A percentile compares a stretch with the other conserved stretches of the same genome.
These are phyloP conservation scores for Penicillium nordicum DNA, from an alignment of 2,329 filamentous ascomycete genomes.

Conservation along the genomic window DNA sequence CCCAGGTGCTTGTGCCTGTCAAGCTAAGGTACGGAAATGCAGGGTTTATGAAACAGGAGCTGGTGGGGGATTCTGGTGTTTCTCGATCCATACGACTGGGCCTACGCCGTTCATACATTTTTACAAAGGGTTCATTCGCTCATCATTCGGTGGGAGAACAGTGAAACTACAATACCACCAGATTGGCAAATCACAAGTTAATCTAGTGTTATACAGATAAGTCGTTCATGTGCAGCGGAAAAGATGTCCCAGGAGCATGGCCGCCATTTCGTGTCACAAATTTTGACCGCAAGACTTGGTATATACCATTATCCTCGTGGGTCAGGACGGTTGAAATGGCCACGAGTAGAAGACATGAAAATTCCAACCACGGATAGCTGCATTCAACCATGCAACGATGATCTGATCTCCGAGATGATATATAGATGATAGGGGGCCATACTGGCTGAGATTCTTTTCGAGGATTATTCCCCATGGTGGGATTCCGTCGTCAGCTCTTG, in stretches of 20 bases:
- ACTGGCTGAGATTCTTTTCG: neutral
- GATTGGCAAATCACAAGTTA: slow-evolving; percentile 12
- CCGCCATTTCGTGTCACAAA: slow-evolving; percentile 28
- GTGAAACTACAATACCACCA: slow-evolving; percentile 2
- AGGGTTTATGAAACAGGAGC: slow-evolving; percentile 23
- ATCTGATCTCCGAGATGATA: slow-evolving; percentile 15
- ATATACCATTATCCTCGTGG: neutral
- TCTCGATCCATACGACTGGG: neutral
- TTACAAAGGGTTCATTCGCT: slow-evolving; percentile 4
- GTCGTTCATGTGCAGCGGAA: slow-evolving; percentile 19
- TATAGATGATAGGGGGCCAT: slow-evolving; percentile 1
- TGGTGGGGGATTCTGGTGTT: slow-evolving; percentile 8
- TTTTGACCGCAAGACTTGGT: neutral
- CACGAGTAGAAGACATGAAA: slow-evolving; percentile 1
- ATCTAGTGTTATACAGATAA: slow-evolving; percentile 2
- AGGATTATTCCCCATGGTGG: neutral
- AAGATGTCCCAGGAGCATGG: slow-evolving; percentile 32
- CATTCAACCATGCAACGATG: slow-evolving; percentile 18
- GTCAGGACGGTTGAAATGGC: neutral
- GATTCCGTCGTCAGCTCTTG: slow-evolving; percentile 1
- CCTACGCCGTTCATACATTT: neutral
- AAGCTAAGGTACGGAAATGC: slow-evolving; percentile 11
- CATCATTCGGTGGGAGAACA: neutral
- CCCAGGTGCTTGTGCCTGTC: slow-evolving; percentile 5
- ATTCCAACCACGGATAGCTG: slow-evolving; percentile 21